These are phyloP conservation scores for Venturia aucupariae DNA, from an alignment of 2,329 filamentous ascomycete species.

Conservation along the genomic window DNA sequence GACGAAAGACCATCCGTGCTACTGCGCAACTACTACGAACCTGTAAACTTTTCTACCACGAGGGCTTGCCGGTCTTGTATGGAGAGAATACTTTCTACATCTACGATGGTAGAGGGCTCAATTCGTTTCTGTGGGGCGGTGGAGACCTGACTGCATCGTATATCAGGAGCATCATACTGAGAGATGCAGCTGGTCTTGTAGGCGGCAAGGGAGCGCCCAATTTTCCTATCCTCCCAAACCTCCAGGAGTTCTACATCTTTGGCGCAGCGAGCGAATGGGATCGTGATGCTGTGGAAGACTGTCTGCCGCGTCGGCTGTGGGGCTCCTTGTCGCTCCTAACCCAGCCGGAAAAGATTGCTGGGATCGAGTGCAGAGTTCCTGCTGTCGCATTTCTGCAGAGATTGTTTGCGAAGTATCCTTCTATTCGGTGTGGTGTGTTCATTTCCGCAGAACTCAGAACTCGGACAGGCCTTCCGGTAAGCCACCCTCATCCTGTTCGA, in stretches of 20 bases:
- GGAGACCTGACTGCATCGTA: neutral
- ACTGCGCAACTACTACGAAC: conserved; percentile 4
- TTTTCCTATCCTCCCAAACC: neutral
- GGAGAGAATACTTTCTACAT: conserved; percentile 3
- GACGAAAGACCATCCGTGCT: neutral
- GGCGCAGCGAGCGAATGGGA: neutral
- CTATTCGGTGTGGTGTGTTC: neutral
- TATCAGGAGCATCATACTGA: neutral
- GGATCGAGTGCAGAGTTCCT: neutral
- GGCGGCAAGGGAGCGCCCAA: neutral
- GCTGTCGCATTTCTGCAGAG: neutral
- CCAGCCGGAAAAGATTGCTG: neutral
- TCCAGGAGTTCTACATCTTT: neutral
- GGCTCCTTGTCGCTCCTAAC: neutral
- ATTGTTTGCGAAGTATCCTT: neutral
- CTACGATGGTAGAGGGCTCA: neutral
- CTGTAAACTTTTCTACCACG: neutral
- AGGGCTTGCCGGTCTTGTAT: conserved; percentile 2
- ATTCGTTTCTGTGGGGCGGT: neutral
- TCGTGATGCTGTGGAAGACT: neutral
- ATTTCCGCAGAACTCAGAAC: neutral
- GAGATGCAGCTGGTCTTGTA: neutral
- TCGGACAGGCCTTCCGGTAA: neutral
- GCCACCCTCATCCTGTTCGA: neutral
- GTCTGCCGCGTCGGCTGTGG: neutral